phyloP scores from a whole-genome alignment of 108 stramenopile genomes.

The Nitzschia sp. region DNA sequence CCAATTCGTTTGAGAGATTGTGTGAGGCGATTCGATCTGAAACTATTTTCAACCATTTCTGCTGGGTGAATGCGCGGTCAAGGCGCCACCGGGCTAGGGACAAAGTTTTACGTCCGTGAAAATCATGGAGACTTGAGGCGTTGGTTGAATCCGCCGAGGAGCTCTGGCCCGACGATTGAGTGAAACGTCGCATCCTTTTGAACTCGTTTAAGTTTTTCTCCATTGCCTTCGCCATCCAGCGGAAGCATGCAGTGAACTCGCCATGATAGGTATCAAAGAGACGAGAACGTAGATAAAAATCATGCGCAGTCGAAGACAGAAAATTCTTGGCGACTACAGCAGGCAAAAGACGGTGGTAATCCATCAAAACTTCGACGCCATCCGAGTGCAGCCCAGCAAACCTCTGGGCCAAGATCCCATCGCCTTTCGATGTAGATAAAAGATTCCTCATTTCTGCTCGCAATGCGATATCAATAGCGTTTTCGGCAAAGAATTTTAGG shows the following conservation, averaged over 20 bases:
- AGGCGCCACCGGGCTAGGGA: neutral
- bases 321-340: neutral
- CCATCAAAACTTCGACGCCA: too few relatives aligned
- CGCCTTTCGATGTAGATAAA: neutral
- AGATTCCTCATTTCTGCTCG: neutral
- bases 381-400: too few relatives aligned
- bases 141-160: neutral
- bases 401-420: neutral
- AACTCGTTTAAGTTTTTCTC: neutral
- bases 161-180: neutral
- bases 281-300: neutral
- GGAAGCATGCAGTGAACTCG: neutral
- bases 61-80: slow-evolving; percentile 2
- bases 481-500: slow-evolving; percentile 18
- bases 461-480: neutral
- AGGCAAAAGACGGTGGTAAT: too few relatives aligned
- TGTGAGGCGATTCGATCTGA: neutral
- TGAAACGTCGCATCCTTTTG: neutral
- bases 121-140: neutral
- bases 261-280: neutral
- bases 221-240: neutral
- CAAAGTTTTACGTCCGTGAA: neutral
- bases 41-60: slow-evolving; percentile 7
- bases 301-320: neutral
- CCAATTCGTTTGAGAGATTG: slow-evolving; percentile 17